phyloP scores from a whole-genome alignment of 108 stramenopile species.

The Cyclotella cryptica region DNA sequence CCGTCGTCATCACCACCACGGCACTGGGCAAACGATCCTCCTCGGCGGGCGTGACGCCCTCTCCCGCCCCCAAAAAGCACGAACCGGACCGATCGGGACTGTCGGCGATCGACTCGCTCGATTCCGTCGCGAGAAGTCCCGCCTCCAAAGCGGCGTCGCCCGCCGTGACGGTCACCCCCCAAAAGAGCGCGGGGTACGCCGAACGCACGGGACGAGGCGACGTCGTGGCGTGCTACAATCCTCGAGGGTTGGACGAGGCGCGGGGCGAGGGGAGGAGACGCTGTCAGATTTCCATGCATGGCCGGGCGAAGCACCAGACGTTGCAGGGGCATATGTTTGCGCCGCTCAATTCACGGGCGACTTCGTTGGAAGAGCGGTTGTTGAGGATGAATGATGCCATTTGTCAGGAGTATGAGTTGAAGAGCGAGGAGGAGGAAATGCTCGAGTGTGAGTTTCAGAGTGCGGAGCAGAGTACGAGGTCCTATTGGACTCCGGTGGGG shows the following conservation, averaged over 20 bases:
- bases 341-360: constrained; percentile 82
- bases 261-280: background rate
- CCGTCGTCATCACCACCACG: constrained; percentile 10
- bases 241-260: background rate
- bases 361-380: constrained; percentile 79
- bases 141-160: background rate
- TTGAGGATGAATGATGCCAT: constrained; percentile 66
- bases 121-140: background rate
- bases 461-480: constrained; percentile 13
- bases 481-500: constrained; percentile 80
- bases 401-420: constrained; percentile 47
- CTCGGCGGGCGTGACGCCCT: constrained; percentile 29
- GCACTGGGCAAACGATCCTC: constrained; percentile 19
- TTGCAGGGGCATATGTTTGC: constrained; percentile 95
- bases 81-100: constrained; percentile 19
- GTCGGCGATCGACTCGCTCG: background rate
- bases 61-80: constrained; percentile 24
- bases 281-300: constrained; percentile 9
- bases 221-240: background rate
- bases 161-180: constrained; percentile 2
- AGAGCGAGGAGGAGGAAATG: constrained; percentile 58
- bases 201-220: background rate
- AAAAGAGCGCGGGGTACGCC: constrained; percentile 10
- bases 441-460: constrained; percentile 26
- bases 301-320: constrained; percentile 33